Evolutionary conservation across 2,329 filamentous ascomycete genomes (phyloP), one percentile per base, ranked within the genome.

Genomic region (Xylaria sp.): DNA sequence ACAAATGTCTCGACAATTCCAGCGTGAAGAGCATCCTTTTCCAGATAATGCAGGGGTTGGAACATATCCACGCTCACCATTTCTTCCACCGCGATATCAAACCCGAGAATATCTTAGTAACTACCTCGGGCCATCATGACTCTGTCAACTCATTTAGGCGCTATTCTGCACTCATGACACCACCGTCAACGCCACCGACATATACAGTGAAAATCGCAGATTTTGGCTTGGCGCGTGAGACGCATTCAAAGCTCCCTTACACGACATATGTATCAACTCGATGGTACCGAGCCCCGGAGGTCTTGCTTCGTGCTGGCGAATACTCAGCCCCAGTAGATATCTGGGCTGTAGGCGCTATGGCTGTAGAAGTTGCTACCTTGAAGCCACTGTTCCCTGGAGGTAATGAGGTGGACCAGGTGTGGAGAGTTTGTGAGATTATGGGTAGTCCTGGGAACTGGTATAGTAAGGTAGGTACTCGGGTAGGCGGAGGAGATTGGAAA

Each of bases 41-140:
- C 79, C 95, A 99, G 80, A 99, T 99, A 72, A 89, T 99, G 80
- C 91, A 92, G 56, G 95, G 95, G 57, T 85, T 99, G 28, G 94
- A 99, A 76, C 95, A 99, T 77, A 98, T 99, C 63, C 95, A 99
- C 79, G 91, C 94, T 38, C 92, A 98, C 79, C 88, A 92, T 76
- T 99, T 99, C 81, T 99, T 99, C 80, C 95, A 99, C 78, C 92
- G 95, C 73, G 95, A 99, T 75, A 98, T 99, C 80, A 99, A 99
- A 78, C 95, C 95, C 37, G 95, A 99, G 78, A 99, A 99, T 78
- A 99, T 99, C 63, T 86, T 99, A 25, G 94, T 99, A 8, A 96
- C 95, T 0, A 96, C 94, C 28, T 96, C 94, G 2, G 87, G 91
- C 40, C 92, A 87, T 68, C 89, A 90, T 68, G 95, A 99, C 72